Conservation (phyloP, 257 asterid species). For the Craterostigma plantagineum region DNA sequence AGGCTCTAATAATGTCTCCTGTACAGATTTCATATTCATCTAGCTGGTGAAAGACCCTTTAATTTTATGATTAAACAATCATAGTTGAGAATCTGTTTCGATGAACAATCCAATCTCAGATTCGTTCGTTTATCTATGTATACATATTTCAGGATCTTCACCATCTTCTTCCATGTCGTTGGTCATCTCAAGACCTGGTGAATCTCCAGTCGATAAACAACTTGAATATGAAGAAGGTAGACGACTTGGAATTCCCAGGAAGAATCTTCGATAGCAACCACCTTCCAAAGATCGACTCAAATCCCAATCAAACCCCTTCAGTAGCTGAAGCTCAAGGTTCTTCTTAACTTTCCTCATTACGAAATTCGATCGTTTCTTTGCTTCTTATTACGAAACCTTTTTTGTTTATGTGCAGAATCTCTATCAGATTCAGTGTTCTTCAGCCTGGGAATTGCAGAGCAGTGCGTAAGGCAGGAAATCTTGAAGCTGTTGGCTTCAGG, state of each 20-base stretch:
- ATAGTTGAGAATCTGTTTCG: too few relatives aligned
- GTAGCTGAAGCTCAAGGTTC: conserved; percentile 19
- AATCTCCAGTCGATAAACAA: conserved; percentile 12
- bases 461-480: conserved; percentile 37
- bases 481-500: conserved; percentile 42
- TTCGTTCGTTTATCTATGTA: background rate
- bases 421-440: conserved; percentile 22
- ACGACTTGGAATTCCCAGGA: conserved; percentile 12
- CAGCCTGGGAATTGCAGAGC: conserved; percentile 47
- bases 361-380: background rate
- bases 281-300: conserved; percentile 11
- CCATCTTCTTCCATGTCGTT: conserved; percentile 13
- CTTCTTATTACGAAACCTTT: conserved; percentile 5
- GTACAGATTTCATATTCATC: too few relatives aligned
- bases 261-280: conserved; percentile 7
- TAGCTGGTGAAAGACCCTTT: too few relatives aligned
- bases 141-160: conserved; percentile 33
- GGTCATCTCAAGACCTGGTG: conserved; percentile 16
- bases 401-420: conserved; percentile 15
- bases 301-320: conserved; percentile 11
- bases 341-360: too few relatives aligned
- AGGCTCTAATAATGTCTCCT: too few relatives aligned
- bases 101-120: too few relatives aligned
- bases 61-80: too few relatives aligned
- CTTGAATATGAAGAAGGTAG: conserved; percentile 20